Base-by-base conservation (phyloP, 2,329 filamentous ascomycete genomes). In the Cladosporium sphaerospermum region DNA sequence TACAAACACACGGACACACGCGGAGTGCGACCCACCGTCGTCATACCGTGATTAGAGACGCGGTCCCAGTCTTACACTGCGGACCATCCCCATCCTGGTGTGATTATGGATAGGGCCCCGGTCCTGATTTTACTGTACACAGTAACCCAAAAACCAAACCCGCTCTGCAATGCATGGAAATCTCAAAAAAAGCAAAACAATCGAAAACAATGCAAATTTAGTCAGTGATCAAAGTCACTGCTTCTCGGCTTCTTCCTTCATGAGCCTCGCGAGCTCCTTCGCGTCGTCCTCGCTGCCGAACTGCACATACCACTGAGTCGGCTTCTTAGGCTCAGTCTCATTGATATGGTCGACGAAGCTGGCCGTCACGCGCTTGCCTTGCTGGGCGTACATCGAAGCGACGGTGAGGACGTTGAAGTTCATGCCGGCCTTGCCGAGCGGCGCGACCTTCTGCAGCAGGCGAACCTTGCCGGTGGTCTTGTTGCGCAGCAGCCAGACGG, bases 361-460 rank as follows among this genome's bases (percentile, higher is more conserved):
- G 1, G 54, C 86, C 72, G 55, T 54, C 7, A 62, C 55, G 14
- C 51, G 36, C 49, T 62, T 61, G 33, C 80, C 83, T 28, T 78
- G 76, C 6, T 77, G 72, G 62, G 79, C 80, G 72, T 90, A 91
- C 4, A 75, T 74, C 49, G 83, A 33, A 5, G 40, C 70, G n/a
- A 77, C 73, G 2, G 81, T 73, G 33, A 88, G 69, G 45, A 91
- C 69, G 16, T 75, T 69, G 60, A 84, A 81, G 71, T 95, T 95
- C 62, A 95, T 73, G 3, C 86, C 79, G 44, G 92, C 75, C 37
- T 85, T 80, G 13, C 89, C 89, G 57, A 83, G 79, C 0, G 88
- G 87, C 58, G 90, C 86, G n/a, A 82, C 81, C 46, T 89, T 82
- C 57, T 91, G 72, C 16, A 95, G 71, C 43, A 93, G 73, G 39